These are phyloP conservation scores for Yamadazyma nakazawae DNA, from an alignment of 805 yeast species.

Conservation along the genomic window DNA sequence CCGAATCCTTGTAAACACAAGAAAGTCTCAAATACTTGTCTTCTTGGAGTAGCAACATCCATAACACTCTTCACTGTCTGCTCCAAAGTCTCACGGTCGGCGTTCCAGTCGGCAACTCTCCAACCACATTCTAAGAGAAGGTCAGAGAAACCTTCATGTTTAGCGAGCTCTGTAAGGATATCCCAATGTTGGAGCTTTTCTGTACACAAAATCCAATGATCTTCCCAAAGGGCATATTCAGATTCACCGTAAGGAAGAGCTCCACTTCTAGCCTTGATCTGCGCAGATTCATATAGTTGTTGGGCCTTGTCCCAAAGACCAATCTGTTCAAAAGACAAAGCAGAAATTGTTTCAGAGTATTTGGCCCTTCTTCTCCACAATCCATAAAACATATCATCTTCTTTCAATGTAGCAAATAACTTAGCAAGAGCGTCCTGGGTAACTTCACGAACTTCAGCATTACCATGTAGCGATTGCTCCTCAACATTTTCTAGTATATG, in stretches of 20 bases:
- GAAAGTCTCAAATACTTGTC: constrained; percentile 94
- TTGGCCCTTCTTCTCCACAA: constrained; percentile 96
- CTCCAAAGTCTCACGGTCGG: constrained; percentile 90
- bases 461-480: constrained; percentile 55
- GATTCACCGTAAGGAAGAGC: constrained; percentile 92
- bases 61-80: constrained; percentile 92
- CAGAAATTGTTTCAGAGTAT: constrained; percentile 88
- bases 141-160: constrained; percentile 97
- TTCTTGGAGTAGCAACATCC: constrained; percentile 98
- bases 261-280: constrained; percentile 93
- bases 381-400: constrained; percentile 96
- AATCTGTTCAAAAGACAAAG: constrained; percentile 89
- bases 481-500: constrained; percentile 76
- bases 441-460: constrained; percentile 73
- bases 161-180: constrained; percentile 89
- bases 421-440: constrained; percentile 90
- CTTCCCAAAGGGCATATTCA: constrained; percentile 97
- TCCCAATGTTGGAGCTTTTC: constrained; percentile 99
- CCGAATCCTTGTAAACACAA: constrained; percentile 90
- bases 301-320: constrained; percentile 95
- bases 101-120: constrained; percentile 98
- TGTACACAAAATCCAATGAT: constrained; percentile 96
- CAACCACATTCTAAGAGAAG: constrained; percentile 96
- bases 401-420: constrained; percentile 82
- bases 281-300: constrained; percentile 93